phyloP scores from a whole-genome alignment of 2,329 filamentous ascomycete species.

The Amauroascus niger region DNA sequence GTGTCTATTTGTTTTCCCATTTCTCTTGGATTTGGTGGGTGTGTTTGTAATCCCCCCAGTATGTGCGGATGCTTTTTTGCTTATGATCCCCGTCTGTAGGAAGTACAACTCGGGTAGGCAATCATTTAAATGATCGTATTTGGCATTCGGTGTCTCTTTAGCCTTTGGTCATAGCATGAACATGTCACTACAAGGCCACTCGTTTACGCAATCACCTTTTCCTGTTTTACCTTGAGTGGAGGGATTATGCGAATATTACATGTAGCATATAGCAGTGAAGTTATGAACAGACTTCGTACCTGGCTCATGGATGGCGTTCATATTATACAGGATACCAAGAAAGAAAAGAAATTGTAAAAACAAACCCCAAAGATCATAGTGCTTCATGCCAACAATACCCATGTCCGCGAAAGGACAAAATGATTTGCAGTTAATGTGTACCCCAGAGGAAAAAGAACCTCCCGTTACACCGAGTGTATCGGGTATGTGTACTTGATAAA shows the following conservation, averaged over 20 bases:
- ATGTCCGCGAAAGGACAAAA: background rate
- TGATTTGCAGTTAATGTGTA: background rate
- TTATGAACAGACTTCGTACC: too few species aligned
- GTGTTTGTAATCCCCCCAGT: background rate
- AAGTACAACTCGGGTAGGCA: background rate
- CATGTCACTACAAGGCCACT: background rate
- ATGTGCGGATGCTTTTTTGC: background rate
- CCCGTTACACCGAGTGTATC: background rate
- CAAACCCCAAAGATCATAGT: background rate
- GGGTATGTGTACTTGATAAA: background rate
- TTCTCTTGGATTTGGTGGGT: background rate
- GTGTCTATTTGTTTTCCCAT: background rate
- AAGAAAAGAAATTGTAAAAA: too few species aligned
- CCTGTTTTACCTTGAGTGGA: too few species aligned
- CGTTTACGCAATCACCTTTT: too few species aligned
- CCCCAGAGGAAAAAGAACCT: background rate
- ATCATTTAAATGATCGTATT: background rate
- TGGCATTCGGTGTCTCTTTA: background rate
- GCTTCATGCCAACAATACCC: background rate
- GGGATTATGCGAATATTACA: background rate
- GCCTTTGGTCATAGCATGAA: background rate
- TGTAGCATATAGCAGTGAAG: too few species aligned
- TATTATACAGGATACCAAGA: constrained; percentile 1
- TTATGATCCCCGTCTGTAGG: background rate
- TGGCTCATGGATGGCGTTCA: too few species aligned